phyloP scores from a whole-genome alignment of 2,329 filamentous ascomycete species.

The Alternaria triticimaculans region DNA sequence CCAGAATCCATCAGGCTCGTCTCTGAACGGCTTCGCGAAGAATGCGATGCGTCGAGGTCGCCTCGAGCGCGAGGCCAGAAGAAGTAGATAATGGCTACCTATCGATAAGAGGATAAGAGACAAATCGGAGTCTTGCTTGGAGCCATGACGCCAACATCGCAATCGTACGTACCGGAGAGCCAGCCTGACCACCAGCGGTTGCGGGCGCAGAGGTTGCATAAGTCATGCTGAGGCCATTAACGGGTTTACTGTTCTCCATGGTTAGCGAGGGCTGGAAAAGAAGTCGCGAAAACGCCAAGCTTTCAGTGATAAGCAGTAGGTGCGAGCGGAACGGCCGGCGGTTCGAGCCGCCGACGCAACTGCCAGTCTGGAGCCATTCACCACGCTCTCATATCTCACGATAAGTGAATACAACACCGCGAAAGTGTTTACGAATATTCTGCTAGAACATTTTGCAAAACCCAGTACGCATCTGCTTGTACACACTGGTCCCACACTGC shows the following conservation, averaged over 20 bases:
- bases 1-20: not conserved
- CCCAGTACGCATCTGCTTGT: not conserved
- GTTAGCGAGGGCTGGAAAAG: constrained; percentile 36
- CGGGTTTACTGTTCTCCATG: constrained; percentile 41
- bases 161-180: constrained; percentile 60
- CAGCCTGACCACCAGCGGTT: constrained; percentile 68
- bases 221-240: constrained; percentile 62
- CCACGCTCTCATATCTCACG: not conserved
- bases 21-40: not conserved
- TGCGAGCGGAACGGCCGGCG: constrained; percentile 21
- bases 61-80: not conserved
- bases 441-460: not conserved
- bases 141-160: constrained; percentile 30
- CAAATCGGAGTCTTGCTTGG: constrained; percentile 27
- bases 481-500: not conserved
- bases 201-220: constrained; percentile 70
- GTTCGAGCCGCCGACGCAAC: constrained; percentile 18
- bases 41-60: not conserved
- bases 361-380: not conserved
- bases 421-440: not conserved
- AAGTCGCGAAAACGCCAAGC: constrained; percentile 41
- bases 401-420: not conserved
- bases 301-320: constrained; percentile 36
- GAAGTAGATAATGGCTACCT: constrained; percentile 24
- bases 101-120: constrained; percentile 53